Percentiles rank a stretch among this genome's conserved stretches.
These are phyloP conservation scores for Acacia pycnantha DNA, from an alignment of 331 rosid species.

Conservation along the genomic window DNA sequence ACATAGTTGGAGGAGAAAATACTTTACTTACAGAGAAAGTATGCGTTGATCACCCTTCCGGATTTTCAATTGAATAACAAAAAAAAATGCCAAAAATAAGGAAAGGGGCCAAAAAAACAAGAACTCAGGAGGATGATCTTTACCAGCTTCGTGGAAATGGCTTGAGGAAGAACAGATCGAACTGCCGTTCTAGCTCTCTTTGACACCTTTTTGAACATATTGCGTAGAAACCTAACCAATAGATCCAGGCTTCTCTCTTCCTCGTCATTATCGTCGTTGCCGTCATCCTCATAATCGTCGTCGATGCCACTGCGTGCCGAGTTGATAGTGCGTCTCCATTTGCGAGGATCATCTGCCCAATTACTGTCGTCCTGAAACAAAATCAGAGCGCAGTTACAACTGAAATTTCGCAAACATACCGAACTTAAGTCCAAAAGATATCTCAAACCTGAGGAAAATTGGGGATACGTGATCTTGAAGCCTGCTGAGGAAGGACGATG, in stretches of 20 bases:
- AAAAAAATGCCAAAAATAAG: not conserved
- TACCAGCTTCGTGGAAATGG: constrained; percentile 69
- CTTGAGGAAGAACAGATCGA: constrained; percentile 69
- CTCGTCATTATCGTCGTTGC: constrained; percentile 42
- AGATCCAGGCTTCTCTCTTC: constrained; percentile 79
- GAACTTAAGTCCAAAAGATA: not conserved
- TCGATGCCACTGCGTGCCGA: constrained; percentile 37
- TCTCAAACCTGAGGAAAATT: constrained; percentile 44
- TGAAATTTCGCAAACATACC: not conserved
- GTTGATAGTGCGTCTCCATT: constrained; percentile 52
- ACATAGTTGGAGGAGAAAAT: not conserved
- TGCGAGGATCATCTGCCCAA: constrained; percentile 47
- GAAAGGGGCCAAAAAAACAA: too few species aligned
- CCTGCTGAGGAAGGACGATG: constrained; percentile 31
- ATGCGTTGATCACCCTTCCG: not conserved
- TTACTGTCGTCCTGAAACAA: constrained; percentile 39
- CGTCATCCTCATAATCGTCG: constrained; percentile 46
- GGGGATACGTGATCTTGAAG: constrained; percentile 38
- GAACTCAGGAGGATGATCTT: not conserved
- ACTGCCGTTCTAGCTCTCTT: constrained; percentile 66
- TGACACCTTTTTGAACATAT: constrained; percentile 64
- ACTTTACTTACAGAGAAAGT: constrained; percentile 5
- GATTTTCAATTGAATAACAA: not conserved
- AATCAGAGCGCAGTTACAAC: not conserved
- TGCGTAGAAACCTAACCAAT: constrained; percentile 62